Base-by-base conservation (phyloP, 805 yeast genomes). In the Vanderwaltozyma verrucispora region DNA sequence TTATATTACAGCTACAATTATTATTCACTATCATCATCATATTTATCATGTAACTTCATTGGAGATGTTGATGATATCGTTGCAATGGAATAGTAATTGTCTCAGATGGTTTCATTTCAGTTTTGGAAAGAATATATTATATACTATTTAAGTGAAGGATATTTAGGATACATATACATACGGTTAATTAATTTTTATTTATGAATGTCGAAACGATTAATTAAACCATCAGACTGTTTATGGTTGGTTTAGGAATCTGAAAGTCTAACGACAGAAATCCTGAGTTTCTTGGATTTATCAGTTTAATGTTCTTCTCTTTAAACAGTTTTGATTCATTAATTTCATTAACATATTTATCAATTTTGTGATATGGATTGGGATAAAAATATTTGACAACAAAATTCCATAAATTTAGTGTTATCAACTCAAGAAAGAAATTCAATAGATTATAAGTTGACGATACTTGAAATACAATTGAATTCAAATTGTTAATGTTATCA, bases 391-490 rank as follows among this genome's bases (percentile, higher is more conserved):
- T 35, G 4, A 33, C 10, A 14, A 36, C 4, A 35, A 35, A 36
- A 18, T 18, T 58, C 26, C 74, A 42, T 4, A 70, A 28, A 42
- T 72, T 68, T 29, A 70, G 47, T 0, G 72, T 61, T 1, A 72
- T 26, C 8, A 60, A 35, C 32, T 71, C 72, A 9, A 60, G 16
- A 0, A 57, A 2, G 13, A 51, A 40, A 36, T 68, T 72, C 0
- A 72, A 16, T 1, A 70, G 35, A 42, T 69, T 67, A 44, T 64
- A 67, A 35, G 65, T 40, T 19, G 52, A 46, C 35, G 47, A 59
- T 0, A 72, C 66, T 19, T 56, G 45, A 46, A 63, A 71, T 2
- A 75, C 75, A 1, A 49, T 48, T 17, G 37, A 37, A 21, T 78
- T 44, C 5, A 48, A 46, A 4, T 28, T 30, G 48, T 83, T 83